Percentiles rank a stretch among this genome's conserved stretches.
Evolutionary conservation across 441 rosid genomes (phyloP).

Genomic region (Gossypium schwendimanii): DNA sequence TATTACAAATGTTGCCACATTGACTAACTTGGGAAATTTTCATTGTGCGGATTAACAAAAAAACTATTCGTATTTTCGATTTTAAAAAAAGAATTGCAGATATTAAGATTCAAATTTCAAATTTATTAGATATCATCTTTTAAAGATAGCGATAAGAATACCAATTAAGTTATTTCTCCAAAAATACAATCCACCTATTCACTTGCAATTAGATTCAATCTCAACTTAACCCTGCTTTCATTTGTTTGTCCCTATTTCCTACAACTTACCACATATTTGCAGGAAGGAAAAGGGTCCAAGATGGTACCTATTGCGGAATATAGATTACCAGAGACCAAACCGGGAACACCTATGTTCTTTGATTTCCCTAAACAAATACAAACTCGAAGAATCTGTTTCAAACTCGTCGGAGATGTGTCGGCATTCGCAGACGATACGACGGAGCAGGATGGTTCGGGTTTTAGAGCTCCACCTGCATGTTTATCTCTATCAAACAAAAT

Average conservation of each 20-base stretch:
- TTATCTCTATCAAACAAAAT: slow-evolving; percentile 63
- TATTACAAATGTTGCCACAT: too few species aligned
- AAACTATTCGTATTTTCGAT: too few species aligned
- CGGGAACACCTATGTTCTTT: slow-evolving; percentile 80
- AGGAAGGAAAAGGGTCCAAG: slow-evolving; percentile 45
- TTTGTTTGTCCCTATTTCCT: too few species aligned
- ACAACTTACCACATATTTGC: slow-evolving; percentile 17
- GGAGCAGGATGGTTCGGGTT: slow-evolving; percentile 55
- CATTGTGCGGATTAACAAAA: too few species aligned
- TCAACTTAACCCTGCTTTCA: not conserved
- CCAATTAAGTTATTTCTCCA: too few species aligned
- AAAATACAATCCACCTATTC: not conserved
- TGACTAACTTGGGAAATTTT: too few species aligned
- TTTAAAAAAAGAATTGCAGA: too few species aligned
- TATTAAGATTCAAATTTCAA: too few species aligned
- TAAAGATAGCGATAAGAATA: too few species aligned
- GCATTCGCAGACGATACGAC: slow-evolving; percentile 68
- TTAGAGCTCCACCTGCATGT: slow-evolving; percentile 41
- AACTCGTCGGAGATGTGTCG: slow-evolving; percentile 75
- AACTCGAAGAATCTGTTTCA: slow-evolving; percentile 52
- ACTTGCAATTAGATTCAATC: not conserved
- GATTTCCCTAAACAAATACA: slow-evolving; percentile 70
- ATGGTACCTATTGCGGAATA: slow-evolving; percentile 78
- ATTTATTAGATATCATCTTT: too few species aligned
- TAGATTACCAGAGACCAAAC: slow-evolving; percentile 65